Conservation (phyloP, 169 alveolate species). For the Eimeria acervulina region DNA sequence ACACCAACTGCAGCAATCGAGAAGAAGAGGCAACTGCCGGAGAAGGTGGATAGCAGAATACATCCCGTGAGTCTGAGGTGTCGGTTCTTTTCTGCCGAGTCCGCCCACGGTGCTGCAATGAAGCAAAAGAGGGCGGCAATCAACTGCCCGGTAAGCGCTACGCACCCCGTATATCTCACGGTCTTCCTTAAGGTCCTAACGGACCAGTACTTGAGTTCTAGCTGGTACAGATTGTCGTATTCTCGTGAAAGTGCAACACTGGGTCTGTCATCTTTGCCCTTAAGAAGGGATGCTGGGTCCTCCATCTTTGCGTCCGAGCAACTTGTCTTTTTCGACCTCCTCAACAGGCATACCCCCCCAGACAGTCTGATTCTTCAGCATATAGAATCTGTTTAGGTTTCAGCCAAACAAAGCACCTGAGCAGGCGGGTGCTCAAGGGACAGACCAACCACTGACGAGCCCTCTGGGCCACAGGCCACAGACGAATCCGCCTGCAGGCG, state of each 20-base stretch:
- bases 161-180: slow-evolving; percentile 19
- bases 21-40: slow-evolving; percentile 13
- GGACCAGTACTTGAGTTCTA: slow-evolving; percentile 55
- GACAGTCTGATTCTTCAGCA: neutral
- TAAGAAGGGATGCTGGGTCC: slow-evolving; percentile 17
- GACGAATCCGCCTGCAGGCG: neutral
- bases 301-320: slow-evolving; percentile 2
- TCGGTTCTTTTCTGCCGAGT: neutral
- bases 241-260: neutral
- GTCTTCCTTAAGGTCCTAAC: neutral
- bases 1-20: slow-evolving; percentile 20
- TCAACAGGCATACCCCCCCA: neutral
- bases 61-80: neutral
- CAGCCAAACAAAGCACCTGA: neutral
- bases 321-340: neutral
- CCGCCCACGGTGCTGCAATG: slow-evolving; percentile 55
- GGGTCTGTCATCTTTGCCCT: neutral
- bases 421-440: neutral
- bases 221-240: slow-evolving; percentile 9
- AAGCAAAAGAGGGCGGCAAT: slow-evolving; percentile 50
- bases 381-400: neutral
- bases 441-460: neutral
- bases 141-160: slow-evolving; percentile 49
- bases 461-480: neutral
- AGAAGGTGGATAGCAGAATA: slow-evolving; percentile 38